phyloP scores from a whole-genome alignment of 805 yeast species.

The Pichia eremophila region DNA sequence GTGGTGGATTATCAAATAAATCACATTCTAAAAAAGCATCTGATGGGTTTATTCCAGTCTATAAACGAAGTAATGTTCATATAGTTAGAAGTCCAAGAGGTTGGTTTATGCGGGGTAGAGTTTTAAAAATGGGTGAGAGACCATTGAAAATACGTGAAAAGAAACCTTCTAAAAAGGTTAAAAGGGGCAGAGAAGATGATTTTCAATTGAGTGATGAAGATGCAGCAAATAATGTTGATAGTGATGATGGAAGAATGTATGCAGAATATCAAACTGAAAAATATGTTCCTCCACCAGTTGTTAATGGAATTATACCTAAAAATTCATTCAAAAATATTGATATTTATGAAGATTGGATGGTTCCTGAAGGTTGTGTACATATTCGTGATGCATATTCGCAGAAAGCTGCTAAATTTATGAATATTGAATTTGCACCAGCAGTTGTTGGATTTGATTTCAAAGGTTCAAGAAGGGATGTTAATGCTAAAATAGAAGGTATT shows the following conservation, averaged over 20 bases:
- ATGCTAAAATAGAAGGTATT: slow-evolving; percentile 65
- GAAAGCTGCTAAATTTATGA: slow-evolving; percentile 61
- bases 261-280: slow-evolving; percentile 70
- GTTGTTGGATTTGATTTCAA: slow-evolving; percentile 76
- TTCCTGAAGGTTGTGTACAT: slow-evolving; percentile 70
- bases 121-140: slow-evolving; percentile 59
- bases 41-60: slow-evolving; percentile 48
- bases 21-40: slow-evolving; percentile 28
- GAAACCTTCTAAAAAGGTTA: slow-evolving; percentile 12
- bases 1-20: slow-evolving; percentile 57
- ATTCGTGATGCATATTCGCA: slow-evolving; percentile 46
- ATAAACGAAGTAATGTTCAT: slow-evolving; percentile 55
- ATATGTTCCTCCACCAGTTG: slow-evolving; percentile 57
- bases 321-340: slow-evolving; percentile 83
- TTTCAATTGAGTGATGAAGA: slow-evolving; percentile 10
- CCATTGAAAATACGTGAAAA: slow-evolving; percentile 42
- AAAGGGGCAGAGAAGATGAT: slow-evolving; percentile 16
- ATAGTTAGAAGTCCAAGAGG: slow-evolving; percentile 63
- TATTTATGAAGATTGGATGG: slow-evolving; percentile 66
- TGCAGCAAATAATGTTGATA: slow-evolving; percentile 37
- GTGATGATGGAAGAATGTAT: slow-evolving; percentile 51
- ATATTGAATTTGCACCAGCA: slow-evolving; percentile 78
- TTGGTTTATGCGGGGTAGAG: slow-evolving; percentile 80
- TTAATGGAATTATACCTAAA: slow-evolving; percentile 59
- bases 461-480: slow-evolving; percentile 34